Percentiles rank a stretch among this genome's conserved stretches.
Evolutionary conservation across 306 rosid species (phyloP).

Genomic region (Fragaria vesca): DNA sequence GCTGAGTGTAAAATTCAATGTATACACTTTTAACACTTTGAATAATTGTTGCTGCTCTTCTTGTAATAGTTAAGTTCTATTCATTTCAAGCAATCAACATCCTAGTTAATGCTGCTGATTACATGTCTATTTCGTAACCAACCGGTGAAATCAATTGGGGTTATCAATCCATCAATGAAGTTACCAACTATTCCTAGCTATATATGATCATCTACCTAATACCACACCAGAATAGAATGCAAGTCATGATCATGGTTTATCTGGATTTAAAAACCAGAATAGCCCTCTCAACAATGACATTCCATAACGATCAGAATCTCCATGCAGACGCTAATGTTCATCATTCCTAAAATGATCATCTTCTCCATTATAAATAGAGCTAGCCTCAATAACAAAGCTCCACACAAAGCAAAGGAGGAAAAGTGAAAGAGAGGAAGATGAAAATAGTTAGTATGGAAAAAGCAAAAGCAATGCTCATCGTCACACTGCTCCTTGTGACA

Average conservation of each 20-base stretch:
- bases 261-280: neutral
- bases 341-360: neutral
- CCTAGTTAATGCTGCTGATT: neutral
- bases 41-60: neutral
- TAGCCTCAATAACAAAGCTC: neutral
- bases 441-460: conserved; percentile 28
- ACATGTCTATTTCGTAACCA: no score
- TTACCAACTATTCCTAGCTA: conserved; percentile 16
- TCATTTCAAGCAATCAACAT: neutral
- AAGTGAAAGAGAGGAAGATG: neutral
- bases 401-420: conserved; percentile 17
- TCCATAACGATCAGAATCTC: conserved; percentile 11
- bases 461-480: conserved; percentile 14
- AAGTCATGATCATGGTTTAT: neutral
- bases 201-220: conserved; percentile 1
- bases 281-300: neutral
- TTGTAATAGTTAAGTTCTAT: neutral
- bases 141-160: neutral
- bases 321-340: conserved; percentile 9
- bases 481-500: conserved; percentile 21
- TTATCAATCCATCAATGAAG: conserved; percentile 2
- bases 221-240: neutral
- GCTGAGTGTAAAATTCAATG: neutral
- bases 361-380: conserved; percentile 30
- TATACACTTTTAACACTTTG: neutral